Base-by-base conservation (phyloP, 176 grass and related monocot species). In the Pharus latifolius region DNA sequence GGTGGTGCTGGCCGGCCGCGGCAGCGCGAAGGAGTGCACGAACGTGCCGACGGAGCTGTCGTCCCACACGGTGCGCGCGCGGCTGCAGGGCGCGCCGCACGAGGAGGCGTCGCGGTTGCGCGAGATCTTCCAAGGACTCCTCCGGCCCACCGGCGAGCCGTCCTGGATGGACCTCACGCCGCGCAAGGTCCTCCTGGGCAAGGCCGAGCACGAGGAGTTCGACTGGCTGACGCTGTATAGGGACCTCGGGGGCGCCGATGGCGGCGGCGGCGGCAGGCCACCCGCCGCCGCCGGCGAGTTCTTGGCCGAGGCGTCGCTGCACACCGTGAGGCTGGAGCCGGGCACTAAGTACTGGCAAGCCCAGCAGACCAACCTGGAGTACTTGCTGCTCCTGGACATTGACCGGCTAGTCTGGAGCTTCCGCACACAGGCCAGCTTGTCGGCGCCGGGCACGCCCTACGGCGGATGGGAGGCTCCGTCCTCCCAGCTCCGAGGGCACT, bases 331-430 rank as follows among this genome's bases (percentile, higher is more conserved):
- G 28, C 69, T 96, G 32, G 65, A 81, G 51, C 70, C 84, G 26
- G 82, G 67, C 16, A 73, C 87, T 37, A 10, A 82, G 1, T 88
- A 91, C 51, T 89, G 84, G 72, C 62, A 31, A 16, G 91, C 87
- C 10, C 84, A 96, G 78, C 80, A 91, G 74, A 96, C 91, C 43
- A 96, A 96, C 69, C 74, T 96, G 35, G 87, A 91, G 78, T 96
- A 96, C 70, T 77, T 96, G 56, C 66, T 96, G 6, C 76, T 96
- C 38, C 80, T 96, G 11, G 91, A 96, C 60, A 48, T 73, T 8
- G 91, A 96, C 54, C 35, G 82, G 31, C 78, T 96, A 46, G 70
- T 91, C 38, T 91, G 84, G 87, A 91, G 55, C 82, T 96, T 91
- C 59, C 81, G 88, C 30, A 85, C 46, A 20, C 87, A 88, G 65